Conservation (phyloP, 495 filamentous ascomycete species). For the Penicillium daleae region DNA sequence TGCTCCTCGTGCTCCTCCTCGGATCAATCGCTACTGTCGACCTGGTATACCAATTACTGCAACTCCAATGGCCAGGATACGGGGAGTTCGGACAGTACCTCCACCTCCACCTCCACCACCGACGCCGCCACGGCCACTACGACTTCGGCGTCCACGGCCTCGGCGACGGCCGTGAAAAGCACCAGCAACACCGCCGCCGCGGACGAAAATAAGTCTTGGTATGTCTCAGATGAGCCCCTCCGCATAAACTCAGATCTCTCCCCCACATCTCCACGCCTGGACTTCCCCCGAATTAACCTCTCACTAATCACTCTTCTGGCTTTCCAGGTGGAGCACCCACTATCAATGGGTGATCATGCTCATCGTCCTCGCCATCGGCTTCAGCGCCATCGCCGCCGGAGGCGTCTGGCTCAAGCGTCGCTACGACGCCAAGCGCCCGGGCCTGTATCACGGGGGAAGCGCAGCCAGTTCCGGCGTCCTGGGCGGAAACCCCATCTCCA, state of each 20-base stretch:
- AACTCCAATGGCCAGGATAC: slow-evolving; percentile 26
- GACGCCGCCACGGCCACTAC: slow-evolving; percentile 20
- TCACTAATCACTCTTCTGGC: neutral
- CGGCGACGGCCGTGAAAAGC: slow-evolving; percentile 11
- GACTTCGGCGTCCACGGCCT: slow-evolving; percentile 17
- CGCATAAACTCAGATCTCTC: neutral
- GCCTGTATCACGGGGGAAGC: slow-evolving; percentile 38
- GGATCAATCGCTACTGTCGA: slow-evolving; percentile 45
- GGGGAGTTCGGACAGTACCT: slow-evolving; percentile 11
- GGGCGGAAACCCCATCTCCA: slow-evolving; percentile 15
- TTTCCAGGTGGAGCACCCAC: slow-evolving; percentile 51
- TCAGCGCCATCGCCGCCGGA: slow-evolving; percentile 38
- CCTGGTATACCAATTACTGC: slow-evolving; percentile 56
- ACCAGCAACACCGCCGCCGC: slow-evolving; percentile 11
- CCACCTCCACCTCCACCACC: slow-evolving; percentile 19
- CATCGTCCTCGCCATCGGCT: slow-evolving; percentile 55
- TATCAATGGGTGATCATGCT: slow-evolving; percentile 59
- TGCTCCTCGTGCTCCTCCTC: slow-evolving; percentile 36
- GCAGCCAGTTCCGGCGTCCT: slow-evolving; percentile 27
- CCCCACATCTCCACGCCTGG: neutral
- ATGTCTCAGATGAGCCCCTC: slow-evolving; percentile 11
- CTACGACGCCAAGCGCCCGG: slow-evolving; percentile 48
- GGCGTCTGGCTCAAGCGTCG: slow-evolving; percentile 54
- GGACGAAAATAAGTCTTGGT: slow-evolving; percentile 33
- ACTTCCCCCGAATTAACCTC: no score